Percentiles rank a stretch among this genome's conserved stretches.
Conservation (phyloP, 108 stramenopile genomes). For the Nannochloropsis gaditana region DNA sequence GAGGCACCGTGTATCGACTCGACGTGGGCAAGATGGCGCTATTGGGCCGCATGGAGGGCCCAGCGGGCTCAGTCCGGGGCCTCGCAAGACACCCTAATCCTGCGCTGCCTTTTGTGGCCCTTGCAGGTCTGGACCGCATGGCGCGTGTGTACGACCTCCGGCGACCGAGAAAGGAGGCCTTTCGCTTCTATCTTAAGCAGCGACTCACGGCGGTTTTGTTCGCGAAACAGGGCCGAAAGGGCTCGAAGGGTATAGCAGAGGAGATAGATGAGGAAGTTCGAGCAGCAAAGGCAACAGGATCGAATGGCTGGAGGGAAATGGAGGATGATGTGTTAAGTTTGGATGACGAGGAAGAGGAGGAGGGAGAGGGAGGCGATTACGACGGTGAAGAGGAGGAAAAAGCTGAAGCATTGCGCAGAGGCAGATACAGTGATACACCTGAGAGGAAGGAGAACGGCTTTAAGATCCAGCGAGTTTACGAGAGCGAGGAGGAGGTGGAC, state of each 20-base stretch:
- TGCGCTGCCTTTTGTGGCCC: neutral
- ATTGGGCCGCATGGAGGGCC: neutral
- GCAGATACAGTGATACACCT: too few species aligned
- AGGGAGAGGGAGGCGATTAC: neutral
- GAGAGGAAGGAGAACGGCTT: neutral
- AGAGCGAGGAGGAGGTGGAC: neutral
- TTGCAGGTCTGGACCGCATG: neutral
- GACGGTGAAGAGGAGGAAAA: neutral
- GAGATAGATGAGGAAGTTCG: conserved; percentile 9
- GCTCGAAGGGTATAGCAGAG: neutral
- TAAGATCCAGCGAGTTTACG: neutral
- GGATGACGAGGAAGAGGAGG: neutral
- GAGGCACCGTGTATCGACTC: neutral
- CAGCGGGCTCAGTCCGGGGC: neutral
- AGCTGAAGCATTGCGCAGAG: neutral
- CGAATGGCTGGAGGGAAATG: neutral
- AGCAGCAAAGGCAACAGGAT: neutral
- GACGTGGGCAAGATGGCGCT: neutral
- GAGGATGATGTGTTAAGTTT: neutral
- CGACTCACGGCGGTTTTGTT: neutral
- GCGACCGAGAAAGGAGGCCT: neutral
- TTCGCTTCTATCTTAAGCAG: conserved; percentile 1
- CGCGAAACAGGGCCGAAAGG: neutral
- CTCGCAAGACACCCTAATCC: neutral
- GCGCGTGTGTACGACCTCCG: neutral